phyloP scores from a whole-genome alignment of 2,329 filamentous ascomycete genomes.

The Pseudocercospora musae region DNA sequence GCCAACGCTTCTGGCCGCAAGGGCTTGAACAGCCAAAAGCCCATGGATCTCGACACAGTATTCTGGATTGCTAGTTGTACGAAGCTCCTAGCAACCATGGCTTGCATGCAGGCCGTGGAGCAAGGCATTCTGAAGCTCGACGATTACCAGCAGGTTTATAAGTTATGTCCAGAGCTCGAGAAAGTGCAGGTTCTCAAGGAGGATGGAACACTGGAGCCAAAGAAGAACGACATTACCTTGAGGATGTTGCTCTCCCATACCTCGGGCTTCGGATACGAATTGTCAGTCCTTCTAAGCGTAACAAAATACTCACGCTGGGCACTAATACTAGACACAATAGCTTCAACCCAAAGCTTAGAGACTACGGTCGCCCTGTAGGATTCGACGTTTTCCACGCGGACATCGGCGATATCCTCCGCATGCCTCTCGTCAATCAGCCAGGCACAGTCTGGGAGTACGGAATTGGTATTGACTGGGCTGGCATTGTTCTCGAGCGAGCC shows the following conservation, averaged over 20 bases:
- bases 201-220: slow-evolving; percentile 41
- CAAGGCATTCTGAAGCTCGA: slow-evolving; percentile 43
- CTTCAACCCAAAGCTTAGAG: slow-evolving; percentile 43
- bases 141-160: slow-evolving; percentile 40
- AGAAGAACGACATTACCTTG: slow-evolving; percentile 49
- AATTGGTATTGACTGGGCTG: slow-evolving; percentile 50
- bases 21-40: slow-evolving; percentile 36
- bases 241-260: slow-evolving; percentile 52
- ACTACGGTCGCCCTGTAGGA: slow-evolving; percentile 47
- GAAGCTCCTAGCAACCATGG: slow-evolving; percentile 45
- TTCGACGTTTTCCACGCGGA: slow-evolving; percentile 58
- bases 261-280: slow-evolving; percentile 50
- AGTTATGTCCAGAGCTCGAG: slow-evolving; percentile 43
- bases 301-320: too few relatives aligned
- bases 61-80: slow-evolving; percentile 59
- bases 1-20: slow-evolving; percentile 44
- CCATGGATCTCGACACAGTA: slow-evolving; percentile 56
- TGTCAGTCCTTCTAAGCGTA: slow-evolving; percentile 26
- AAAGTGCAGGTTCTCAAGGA: slow-evolving; percentile 41
- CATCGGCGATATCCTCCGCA: slow-evolving; percentile 45
- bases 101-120: slow-evolving; percentile 50
- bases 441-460: slow-evolving; percentile 60
- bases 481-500: slow-evolving; percentile 46
- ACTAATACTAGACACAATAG: slow-evolving; percentile 8
- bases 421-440: slow-evolving; percentile 62